phyloP scores from a whole-genome alignment of 345 rosid species.

The Noccaea bulbosa region DNA sequence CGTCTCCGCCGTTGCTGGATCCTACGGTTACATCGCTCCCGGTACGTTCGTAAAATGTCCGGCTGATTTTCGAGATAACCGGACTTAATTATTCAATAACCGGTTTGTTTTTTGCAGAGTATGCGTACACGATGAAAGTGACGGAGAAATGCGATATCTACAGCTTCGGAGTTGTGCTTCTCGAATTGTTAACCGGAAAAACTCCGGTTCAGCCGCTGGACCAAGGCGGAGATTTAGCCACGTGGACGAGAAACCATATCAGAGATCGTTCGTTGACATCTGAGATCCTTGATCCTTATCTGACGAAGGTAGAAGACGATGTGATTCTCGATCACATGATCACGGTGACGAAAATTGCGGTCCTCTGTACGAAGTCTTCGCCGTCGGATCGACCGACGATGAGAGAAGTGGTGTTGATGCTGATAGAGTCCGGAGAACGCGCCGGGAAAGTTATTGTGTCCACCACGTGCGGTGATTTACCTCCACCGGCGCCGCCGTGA shows the following conservation, averaged over 20 bases:
- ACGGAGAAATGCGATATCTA: slow-evolving; percentile 96
- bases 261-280: slow-evolving; percentile 56
- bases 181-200: slow-evolving; percentile 82
- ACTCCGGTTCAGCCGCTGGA: slow-evolving; percentile 86
- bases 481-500: slow-evolving; percentile 40
- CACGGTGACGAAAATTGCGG: slow-evolving; percentile 73
- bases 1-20: slow-evolving; percentile 95
- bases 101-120: slow-evolving; percentile 52
- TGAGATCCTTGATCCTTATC: slow-evolving; percentile 63
- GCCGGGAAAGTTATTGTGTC: slow-evolving; percentile 51
- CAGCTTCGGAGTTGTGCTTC: slow-evolving; percentile 89
- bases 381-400: slow-evolving; percentile 87
- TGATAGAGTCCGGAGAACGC: slow-evolving; percentile 68
- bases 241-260: slow-evolving; percentile 67
- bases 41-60: slow-evolving; percentile 50
- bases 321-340: slow-evolving; percentile 68
- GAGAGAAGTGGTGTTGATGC: slow-evolving; percentile 85
- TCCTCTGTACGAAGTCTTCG: slow-evolving; percentile 68
- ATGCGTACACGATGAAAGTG: slow-evolving; percentile 96
- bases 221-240: slow-evolving; percentile 90
- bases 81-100: background rate
- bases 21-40: slow-evolving; percentile 98
- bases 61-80: background rate
- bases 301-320: slow-evolving; percentile 59
- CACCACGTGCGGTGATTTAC: slow-evolving; percentile 45